Evolutionary conservation across 495 filamentous ascomycete genomes (phyloP).

Genomic region (Penicillium lagena): DNA sequence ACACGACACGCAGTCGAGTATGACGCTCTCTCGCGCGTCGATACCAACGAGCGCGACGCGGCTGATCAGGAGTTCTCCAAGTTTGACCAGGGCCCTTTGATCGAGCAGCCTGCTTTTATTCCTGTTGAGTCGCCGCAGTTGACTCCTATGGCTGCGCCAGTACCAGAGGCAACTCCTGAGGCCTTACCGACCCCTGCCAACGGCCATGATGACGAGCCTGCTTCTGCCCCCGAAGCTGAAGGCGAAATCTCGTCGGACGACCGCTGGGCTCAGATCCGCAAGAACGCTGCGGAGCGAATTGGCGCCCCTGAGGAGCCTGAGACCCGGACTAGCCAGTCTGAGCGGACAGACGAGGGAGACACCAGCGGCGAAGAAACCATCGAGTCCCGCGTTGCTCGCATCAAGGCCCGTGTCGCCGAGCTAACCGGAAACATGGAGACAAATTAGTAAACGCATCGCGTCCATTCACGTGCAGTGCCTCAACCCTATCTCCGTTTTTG

Average conservation of each 20-base stretch:
- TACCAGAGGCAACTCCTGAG: conserved; percentile 1
- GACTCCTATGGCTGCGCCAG: conserved; percentile 7
- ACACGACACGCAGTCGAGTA: conserved; percentile 43
- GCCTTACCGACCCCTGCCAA: conserved; percentile 17
- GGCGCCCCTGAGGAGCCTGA: conserved; percentile 48
- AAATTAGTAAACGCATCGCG: conserved; percentile 9
- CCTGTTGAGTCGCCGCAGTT: conserved; percentile 54
- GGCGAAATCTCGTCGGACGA: conserved; percentile 34
- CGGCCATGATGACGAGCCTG: conserved; percentile 6
- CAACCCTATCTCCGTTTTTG: no score
- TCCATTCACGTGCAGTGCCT: not conserved
- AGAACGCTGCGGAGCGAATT: conserved; percentile 82
- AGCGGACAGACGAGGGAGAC: conserved; percentile 69
- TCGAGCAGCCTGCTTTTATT: conserved; percentile 79
- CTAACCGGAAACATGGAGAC: conserved; percentile 77
- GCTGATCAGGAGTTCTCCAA: conserved; percentile 68
- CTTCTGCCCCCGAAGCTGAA: conserved; percentile 3
- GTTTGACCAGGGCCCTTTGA: conserved; percentile 86
- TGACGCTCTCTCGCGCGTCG: conserved; percentile 53
- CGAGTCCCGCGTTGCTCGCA: conserved; percentile 91
- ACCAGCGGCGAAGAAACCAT: conserved; percentile 96
- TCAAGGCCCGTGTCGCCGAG: conserved; percentile 94
- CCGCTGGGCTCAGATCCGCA: conserved; percentile 91
- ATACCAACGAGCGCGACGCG: conserved; percentile 57
- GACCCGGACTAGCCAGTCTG: conserved; percentile 34